Percentiles rank a stretch among this genome's conserved stretches.
phyloP scores from a whole-genome alignment of 2,329 filamentous ascomycete species.

The Ascochyta pisi region DNA sequence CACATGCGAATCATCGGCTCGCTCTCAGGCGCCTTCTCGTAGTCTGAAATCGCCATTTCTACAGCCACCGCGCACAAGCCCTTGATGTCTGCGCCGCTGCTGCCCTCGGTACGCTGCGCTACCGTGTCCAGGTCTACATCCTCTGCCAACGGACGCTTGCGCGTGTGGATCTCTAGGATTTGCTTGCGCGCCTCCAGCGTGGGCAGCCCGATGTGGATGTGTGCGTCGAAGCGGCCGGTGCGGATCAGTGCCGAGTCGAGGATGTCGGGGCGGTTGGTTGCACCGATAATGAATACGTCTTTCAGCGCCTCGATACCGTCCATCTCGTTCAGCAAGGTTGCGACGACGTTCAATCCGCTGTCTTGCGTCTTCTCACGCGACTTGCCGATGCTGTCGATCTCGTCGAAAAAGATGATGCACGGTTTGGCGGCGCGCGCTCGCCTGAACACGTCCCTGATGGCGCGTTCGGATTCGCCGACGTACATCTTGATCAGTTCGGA shows the following conservation, averaged over 20 bases:
- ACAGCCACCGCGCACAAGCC: slow-evolving; percentile 58
- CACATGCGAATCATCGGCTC: slow-evolving; percentile 49
- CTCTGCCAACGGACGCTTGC: slow-evolving; percentile 63
- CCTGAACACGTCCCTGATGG: slow-evolving; percentile 82
- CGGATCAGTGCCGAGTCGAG: slow-evolving; percentile 86
- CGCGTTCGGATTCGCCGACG: slow-evolving; percentile 90
- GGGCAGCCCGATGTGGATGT: slow-evolving; percentile 86
- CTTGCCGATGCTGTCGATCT: slow-evolving; percentile 85
- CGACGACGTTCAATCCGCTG: slow-evolving; percentile 79
- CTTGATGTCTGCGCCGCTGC: slow-evolving; percentile 85
- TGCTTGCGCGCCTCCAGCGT: slow-evolving; percentile 74
- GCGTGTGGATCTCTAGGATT: slow-evolving; percentile 74
- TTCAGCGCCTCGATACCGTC: slow-evolving; percentile 88
- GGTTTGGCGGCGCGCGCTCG: slow-evolving; percentile 85
- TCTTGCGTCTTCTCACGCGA: slow-evolving; percentile 59
- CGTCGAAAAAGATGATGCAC: slow-evolving; percentile 95
- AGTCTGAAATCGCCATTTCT: slow-evolving; percentile 44
- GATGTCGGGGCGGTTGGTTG: slow-evolving; percentile 87
- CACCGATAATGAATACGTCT: slow-evolving; percentile 85
- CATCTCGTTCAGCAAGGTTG: slow-evolving; percentile 92
- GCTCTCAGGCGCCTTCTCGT: slow-evolving; percentile 30
- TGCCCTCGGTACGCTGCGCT: slow-evolving; percentile 72
- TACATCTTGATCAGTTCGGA: slow-evolving; percentile 96
- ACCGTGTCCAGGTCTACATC: slow-evolving; percentile 72
- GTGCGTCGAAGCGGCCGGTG: slow-evolving; percentile 82